These are phyloP conservation scores for Stentor coeruleus DNA, from an alignment of 73 alveolate species.

Conservation along the genomic window DNA sequence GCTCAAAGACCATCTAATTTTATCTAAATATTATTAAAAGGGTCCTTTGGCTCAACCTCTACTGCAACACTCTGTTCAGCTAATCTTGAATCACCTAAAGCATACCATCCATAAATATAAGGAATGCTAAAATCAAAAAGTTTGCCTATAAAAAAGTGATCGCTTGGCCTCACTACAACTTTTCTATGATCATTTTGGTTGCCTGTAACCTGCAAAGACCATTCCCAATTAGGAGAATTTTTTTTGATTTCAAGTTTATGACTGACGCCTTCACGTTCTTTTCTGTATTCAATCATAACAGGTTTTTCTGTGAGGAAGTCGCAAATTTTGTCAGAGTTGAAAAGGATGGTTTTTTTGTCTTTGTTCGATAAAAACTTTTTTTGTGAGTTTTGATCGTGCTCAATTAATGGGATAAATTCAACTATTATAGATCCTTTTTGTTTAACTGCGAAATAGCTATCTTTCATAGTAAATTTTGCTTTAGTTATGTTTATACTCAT, in stretches of 20 bases:
- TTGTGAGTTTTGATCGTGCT: no score
- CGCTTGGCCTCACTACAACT: not conserved
- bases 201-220: not conserved
- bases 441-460: not conserved
- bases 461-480: not conserved
- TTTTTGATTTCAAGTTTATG: no score
- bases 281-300: not conserved
- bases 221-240: not conserved
- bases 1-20: no score
- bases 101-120: slow-evolving; percentile 19
- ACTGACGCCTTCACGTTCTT: not conserved
- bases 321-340: not conserved
- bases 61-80: slow-evolving; percentile 7
- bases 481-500: not conserved
- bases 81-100: slow-evolving; percentile 18
- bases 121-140: slow-evolving; percentile 7
- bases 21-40: slow-evolving; percentile 4
- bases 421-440: not conserved
- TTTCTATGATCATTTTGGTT: not conserved
- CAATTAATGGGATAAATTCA: not conserved
- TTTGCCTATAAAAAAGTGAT: no score
- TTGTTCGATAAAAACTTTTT: no score
- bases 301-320: not conserved
- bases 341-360: not conserved
- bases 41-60: not conserved